A percentile compares a stretch with the other conserved stretches of the same genome.
phyloP scores from a whole-genome alignment of 352 stramenopile species.

The Globisporangium nagaii region DNA sequence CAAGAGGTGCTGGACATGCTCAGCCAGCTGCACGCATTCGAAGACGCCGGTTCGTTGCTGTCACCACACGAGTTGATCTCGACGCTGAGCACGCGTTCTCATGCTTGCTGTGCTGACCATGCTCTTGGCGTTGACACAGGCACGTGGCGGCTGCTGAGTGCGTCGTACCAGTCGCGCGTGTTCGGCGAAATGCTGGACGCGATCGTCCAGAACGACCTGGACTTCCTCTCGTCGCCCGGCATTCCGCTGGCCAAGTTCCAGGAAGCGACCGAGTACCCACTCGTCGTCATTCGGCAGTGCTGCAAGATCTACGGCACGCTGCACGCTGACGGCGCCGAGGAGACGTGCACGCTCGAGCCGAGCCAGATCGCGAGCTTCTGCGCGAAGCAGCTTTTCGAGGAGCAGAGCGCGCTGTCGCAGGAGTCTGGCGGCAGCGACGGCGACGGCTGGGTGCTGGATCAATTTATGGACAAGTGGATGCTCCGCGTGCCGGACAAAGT shows the following conservation, averaged over 20 bases:
- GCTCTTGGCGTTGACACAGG: slow-evolving; percentile 3
- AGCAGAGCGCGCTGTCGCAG: slow-evolving; percentile 34
- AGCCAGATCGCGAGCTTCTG: slow-evolving; percentile 68
- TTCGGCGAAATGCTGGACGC: slow-evolving; percentile 73
- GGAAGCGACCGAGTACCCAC: slow-evolving; percentile 24
- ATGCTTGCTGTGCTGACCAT: neutral
- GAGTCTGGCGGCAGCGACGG: slow-evolving; percentile 12
- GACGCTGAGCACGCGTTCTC: too few species aligned
- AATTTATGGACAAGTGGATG: slow-evolving; percentile 83
- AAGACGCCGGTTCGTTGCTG: slow-evolving; percentile 38
- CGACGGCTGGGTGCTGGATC: slow-evolving; percentile 43
- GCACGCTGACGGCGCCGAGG: slow-evolving; percentile 1
- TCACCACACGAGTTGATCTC: too few species aligned
- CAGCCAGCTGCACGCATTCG: slow-evolving; percentile 53
- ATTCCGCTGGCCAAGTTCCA: slow-evolving; percentile 40
- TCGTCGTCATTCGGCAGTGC: slow-evolving; percentile 63
- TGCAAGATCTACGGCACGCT: slow-evolving; percentile 57
- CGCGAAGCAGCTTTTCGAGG: slow-evolving; percentile 68
- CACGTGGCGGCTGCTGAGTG: slow-evolving; percentile 57
- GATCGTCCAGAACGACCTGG: slow-evolving; percentile 67
- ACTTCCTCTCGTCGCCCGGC: slow-evolving; percentile 35
- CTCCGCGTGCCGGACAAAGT: slow-evolving; percentile 67
- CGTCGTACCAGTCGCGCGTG: slow-evolving; percentile 46
- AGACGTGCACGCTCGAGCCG: slow-evolving; percentile 45
- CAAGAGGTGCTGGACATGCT: slow-evolving; percentile 60